Evolutionary conservation across 2,329 filamentous ascomycete genomes (phyloP), one percentile per base, ranked within the genome.

Genomic region (Zasmidium citrigriseum): DNA sequence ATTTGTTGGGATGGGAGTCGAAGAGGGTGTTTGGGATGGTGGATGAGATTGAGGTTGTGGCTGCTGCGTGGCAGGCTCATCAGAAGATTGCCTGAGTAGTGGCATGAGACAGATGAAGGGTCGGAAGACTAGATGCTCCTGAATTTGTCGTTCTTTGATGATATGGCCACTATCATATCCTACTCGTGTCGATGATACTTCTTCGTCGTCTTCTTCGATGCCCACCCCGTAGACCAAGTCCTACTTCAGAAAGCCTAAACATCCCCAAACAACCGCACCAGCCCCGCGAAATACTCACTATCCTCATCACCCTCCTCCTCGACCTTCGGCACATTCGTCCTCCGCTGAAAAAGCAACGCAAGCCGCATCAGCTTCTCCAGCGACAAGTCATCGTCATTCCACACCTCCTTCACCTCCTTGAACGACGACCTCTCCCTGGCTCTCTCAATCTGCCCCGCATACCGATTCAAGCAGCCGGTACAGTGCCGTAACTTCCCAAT

Each of bases 21-120:
- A 29, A 27, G 44, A 49, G 44, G 44, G 25, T 45, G 44, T 47
- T 55, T 22, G 53, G 53, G 53, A 24, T 55, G 53, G 3, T 55
- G 41, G 53, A 49, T 47, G 41, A 38, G 45, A 49, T 49, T 23
- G 53, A 48, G 41, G 4, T 55, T 23, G 18, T 50, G 3, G 24
- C 34, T 5, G 49, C 49, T 14, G 34, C 27, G 20, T 52, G 49
- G 49, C 16, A 52, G 25, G 49, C 49, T n/a, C n/a, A n/a, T n/a
- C n/a, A n/a, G n/a, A n/a, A n/a, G n/a, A n/a, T n/a, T n/a, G n/a
- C n/a, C n/a, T n/a, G n/a, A n/a, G n/a, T n/a, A n/a, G n/a, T n/a
- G n/a, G n/a, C n/a, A n/a, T n/a, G n/a, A n/a, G n/a, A n/a, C n/a
- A n/a, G n/a, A n/a, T n/a, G n/a, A n/a, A n/a, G n/a, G n/a, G n/a